Evolutionary conservation across 805 yeast genomes (phyloP).

Genomic region (Pichia cephalocereana): DNA sequence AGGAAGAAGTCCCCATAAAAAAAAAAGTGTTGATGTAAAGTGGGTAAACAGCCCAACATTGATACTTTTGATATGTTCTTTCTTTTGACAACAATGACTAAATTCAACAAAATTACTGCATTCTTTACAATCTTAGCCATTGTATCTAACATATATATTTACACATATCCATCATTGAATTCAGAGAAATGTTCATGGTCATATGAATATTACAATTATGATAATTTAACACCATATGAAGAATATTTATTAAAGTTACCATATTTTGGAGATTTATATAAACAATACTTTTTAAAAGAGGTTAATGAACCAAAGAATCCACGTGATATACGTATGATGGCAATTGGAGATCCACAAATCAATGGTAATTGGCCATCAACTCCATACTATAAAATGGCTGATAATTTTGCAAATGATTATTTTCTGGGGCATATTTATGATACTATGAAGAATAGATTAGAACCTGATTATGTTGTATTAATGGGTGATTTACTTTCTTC

Average conservation of each 20-base stretch:
- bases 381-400: conserved; percentile 63
- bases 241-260: conserved; percentile 19
- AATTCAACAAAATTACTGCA: conserved; percentile 12
- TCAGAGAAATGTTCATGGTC: conserved; percentile 55
- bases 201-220: conserved; percentile 17
- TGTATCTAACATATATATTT: conserved; percentile 52
- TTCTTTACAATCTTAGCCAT: conserved; percentile 32
- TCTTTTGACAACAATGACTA: background rate
- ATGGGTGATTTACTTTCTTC: conserved; percentile 90
- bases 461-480: conserved; percentile 77
- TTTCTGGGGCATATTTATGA: conserved; percentile 77
- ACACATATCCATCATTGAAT: conserved; percentile 63
- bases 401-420: conserved; percentile 82
- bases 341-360: conserved; percentile 96
- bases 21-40: no score
- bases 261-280: conserved; percentile 26
- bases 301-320: conserved; percentile 1
- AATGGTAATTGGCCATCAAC: conserved; percentile 77
- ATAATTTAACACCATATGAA: conserved; percentile 11
- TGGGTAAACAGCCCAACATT: no score
- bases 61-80: background rate
- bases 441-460: conserved; percentile 50
- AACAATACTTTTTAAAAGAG: conserved; percentile 20
- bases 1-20: no score
- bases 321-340: conserved; percentile 48